Base-by-base conservation (phyloP, 106 monocot species). In the Dactylorhiza incarnata region DNA sequence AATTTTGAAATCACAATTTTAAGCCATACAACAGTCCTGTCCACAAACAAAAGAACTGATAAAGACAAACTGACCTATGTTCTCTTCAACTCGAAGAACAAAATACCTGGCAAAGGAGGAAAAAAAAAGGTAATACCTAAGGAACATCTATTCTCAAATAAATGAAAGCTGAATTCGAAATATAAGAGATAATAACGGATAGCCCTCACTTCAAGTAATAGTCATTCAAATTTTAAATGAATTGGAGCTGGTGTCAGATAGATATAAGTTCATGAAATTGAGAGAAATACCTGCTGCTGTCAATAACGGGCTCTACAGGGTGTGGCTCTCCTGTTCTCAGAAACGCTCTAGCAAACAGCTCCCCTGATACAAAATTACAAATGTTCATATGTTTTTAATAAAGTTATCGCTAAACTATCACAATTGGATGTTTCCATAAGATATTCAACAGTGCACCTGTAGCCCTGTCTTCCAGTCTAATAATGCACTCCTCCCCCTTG, bases 271-370 rank as follows among this genome's bases (percentile, higher is more conserved):
- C 6, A 62, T 9, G 15, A 61, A 49, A 63, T 2, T 20, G 45
- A 53, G 5, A 17, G 59, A 83, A 72, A 68, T n/a, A 87, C 96
- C 96, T 97, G 89, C 96, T 97, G 79, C 96, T 97, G 56, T 97
- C 96, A 78, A 97, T 93, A 72, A 97, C 96, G 37, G 96, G 70
- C 78, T 97, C 93, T 67, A 97, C 96, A 47, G 96, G 96, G 81
- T 97, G 91, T 73, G 89, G 93, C 67, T 97, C 91, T 48, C 89
- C 93, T 58, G 87, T 81, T 74, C 85, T 89, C n/a, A 97, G 73
- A 80, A 93, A 97, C 75, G 91, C 90, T 84, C 93, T 87, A 72
- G 96, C 96, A 89, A 93, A 97, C 19, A 89, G 80, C 59, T 97
- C 96, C 48, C 96, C 96, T 97, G 81, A 69, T 79, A 55, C 84